These are phyloP conservation scores for Cladosporium sp. DNA, from an alignment of 2,329 filamentous ascomycete species.

Conservation along the genomic window DNA sequence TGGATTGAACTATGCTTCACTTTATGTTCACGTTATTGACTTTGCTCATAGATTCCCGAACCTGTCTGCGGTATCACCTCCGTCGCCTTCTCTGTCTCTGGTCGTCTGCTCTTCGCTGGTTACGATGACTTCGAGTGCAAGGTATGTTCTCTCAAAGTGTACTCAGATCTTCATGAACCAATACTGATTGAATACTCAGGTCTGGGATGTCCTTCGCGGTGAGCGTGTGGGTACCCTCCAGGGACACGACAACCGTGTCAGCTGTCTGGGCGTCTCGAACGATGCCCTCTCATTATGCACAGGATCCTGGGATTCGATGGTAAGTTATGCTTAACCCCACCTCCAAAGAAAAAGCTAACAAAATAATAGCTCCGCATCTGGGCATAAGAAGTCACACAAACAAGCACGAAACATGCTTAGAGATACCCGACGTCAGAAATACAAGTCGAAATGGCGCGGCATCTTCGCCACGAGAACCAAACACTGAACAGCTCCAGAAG, in stretches of 20 bases:
- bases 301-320: constrained; percentile 98
- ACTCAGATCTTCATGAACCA: neutral
- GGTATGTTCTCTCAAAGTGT: constrained; percentile 56
- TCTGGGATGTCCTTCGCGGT: constrained; percentile 95
- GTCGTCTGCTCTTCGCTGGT: constrained; percentile 89
- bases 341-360: constrained; percentile 26
- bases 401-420: constrained; percentile 18
- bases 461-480: constrained; percentile 14
- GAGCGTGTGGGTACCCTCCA: constrained; percentile 96
- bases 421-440: constrained; percentile 16
- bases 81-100: constrained; percentile 95
- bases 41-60: constrained; percentile 74
- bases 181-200: constrained; percentile 56
- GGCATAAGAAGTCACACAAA: constrained; percentile 42
- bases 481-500: constrained; percentile 14
- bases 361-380: constrained; percentile 52
- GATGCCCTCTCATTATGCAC: constrained; percentile 99
- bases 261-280: constrained; percentile 97
- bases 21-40: constrained; percentile 26
- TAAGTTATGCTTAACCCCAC: constrained; percentile 54
- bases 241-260: constrained; percentile 97
- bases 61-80: constrained; percentile 98
- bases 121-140: constrained; percentile 99
- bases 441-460: constrained; percentile 12
- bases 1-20: constrained; percentile 21